These are phyloP conservation scores for Arabidopsis lyrata DNA, from an alignment of 441 rosid genomes.

Conservation along the genomic window DNA sequence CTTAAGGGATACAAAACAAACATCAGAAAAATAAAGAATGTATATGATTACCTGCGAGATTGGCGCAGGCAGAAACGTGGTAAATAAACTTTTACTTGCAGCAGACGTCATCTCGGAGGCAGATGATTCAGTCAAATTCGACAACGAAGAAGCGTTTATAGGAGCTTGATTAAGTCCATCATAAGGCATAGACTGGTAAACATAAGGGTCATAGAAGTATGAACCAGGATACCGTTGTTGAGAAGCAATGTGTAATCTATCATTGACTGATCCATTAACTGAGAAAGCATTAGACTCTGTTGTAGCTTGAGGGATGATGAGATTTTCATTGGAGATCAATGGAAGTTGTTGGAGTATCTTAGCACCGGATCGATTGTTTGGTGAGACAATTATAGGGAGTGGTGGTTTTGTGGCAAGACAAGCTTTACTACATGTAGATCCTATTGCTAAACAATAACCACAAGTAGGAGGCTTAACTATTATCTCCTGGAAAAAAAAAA, in stretches of 20 bases:
- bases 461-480: not conserved
- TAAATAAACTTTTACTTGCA: constrained; percentile 2
- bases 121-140: not conserved
- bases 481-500: not conserved
- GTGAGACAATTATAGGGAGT: not conserved
- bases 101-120: not conserved
- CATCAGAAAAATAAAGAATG: not conserved
- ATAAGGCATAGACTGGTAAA: constrained; percentile 3
- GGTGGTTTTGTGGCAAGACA: constrained; percentile 1
- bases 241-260: not conserved
- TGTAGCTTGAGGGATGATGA: constrained; percentile 3
- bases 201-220: not conserved
- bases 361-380: not conserved
- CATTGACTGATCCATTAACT: not conserved
- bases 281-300: constrained; percentile 3
- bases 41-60: not conserved
- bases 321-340: not conserved
- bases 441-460: not conserved
- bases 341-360: not conserved
- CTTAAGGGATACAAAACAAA: constrained; percentile 9
- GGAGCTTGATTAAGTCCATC: not conserved
- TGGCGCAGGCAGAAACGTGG: constrained; percentile 19
- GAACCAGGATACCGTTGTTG: constrained; percentile 2
- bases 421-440: constrained; percentile 1
- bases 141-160: not conserved